Conservation (phyloP, 495 filamentous ascomycete species). For the Xylona heveae region DNA sequence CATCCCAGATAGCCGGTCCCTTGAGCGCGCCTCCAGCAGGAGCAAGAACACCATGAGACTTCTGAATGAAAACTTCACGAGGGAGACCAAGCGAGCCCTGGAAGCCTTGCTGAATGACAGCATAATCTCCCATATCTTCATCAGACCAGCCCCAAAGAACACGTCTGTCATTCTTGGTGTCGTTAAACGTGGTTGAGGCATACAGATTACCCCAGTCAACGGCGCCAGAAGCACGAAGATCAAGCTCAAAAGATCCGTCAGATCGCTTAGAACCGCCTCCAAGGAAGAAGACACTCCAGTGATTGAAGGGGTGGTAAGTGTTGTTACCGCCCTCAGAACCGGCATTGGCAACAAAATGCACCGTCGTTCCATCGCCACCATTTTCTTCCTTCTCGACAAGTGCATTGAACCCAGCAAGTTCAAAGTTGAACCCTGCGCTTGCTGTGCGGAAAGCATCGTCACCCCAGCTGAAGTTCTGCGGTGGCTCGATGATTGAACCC, state of each 20-base stretch:
- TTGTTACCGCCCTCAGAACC: conserved; percentile 25
- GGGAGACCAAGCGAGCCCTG: conserved; percentile 21
- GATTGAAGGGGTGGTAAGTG: conserved; percentile 13
- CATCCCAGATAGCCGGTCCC: too few species aligned
- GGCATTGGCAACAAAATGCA: conserved; percentile 28
- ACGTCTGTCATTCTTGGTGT: conserved; percentile 20
- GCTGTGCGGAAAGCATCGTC: too few species aligned
- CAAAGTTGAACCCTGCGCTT: conserved; percentile 35
- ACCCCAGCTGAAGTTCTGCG: conserved; percentile 22
- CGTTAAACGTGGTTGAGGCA: conserved; percentile 20
- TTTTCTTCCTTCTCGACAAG: conserved; percentile 18
- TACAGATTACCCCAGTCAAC: conserved; percentile 22
- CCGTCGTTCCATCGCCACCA: too few species aligned
- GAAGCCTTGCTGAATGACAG: conserved; percentile 18
- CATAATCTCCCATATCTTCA: conserved; percentile 18
- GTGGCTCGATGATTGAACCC: conserved; percentile 23
- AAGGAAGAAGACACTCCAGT: conserved; percentile 23
- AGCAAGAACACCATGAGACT: conserved; percentile 13
- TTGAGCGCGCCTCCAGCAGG: conserved; percentile 9
- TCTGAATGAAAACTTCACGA: conserved; percentile 19
- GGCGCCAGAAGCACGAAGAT: conserved; percentile 16
- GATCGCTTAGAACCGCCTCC: conserved; percentile 13
- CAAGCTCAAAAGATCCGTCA: conserved; percentile 18
- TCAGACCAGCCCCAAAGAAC: conserved; percentile 22
- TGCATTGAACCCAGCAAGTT: conserved; percentile 29